Conservation (phyloP, 1,139 yeast genomes). For the Trichomonascaceae sp. region DNA sequence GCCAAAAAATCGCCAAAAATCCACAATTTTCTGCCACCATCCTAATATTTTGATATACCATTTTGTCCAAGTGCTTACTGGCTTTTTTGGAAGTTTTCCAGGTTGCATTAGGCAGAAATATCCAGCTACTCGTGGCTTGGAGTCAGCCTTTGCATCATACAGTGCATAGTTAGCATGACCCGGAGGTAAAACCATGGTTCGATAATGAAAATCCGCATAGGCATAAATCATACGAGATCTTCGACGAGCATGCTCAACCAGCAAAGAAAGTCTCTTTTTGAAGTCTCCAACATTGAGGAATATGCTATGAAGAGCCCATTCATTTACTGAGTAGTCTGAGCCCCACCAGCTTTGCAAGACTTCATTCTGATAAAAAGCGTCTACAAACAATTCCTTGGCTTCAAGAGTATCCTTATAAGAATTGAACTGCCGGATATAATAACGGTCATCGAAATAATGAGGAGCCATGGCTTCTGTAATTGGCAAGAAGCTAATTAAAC, state of each 20-base stretch:
- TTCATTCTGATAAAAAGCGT: neutral
- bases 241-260: neutral
- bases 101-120: neutral
- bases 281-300: neutral
- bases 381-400: neutral
- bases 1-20: neutral
- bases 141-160: neutral
- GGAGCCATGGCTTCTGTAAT: neutral
- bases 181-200: neutral
- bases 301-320: neutral
- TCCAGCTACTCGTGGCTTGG: neutral
- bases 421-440: neutral
- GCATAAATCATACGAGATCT: neutral
- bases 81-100: neutral
- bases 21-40: neutral
- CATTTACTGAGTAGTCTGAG: neutral
- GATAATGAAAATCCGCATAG: neutral
- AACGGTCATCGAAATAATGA: conserved; percentile 1
- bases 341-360: neutral
- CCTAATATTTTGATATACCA: neutral
- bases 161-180: neutral
- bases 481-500: neutral
- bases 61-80: neutral
- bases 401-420: conserved; percentile 1
- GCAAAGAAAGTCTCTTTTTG: neutral